Evolutionary conservation across 78 protist species (phyloP), one percentile per base, ranked within the genome.

Genomic region (Guillardia theta): DNA sequence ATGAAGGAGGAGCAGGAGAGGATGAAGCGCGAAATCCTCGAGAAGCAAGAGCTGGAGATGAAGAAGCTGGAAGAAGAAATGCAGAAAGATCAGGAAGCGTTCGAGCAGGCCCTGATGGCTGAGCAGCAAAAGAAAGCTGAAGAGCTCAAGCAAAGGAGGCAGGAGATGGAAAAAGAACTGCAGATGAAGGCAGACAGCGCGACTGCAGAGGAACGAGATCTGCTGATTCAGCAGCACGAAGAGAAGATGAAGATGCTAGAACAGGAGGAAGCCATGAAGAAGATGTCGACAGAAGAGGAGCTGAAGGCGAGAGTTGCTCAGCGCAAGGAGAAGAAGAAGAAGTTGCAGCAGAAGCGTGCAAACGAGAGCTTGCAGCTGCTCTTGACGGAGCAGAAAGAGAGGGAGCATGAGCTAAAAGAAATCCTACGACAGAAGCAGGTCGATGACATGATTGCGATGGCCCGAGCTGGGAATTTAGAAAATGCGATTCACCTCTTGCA

Each of bases 31-130:
- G 90, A 78, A 50, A 12, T 78, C 30, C 5, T 43, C 30, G 90
- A 37, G 9, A 37, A 78, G 48, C 90, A 78, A 50, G 39, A 36
- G 44, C 43, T 8, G 53, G 90, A 78, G 90, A 46, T 45, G 21
- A 37, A 43, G 90, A 46, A 50, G 90, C 45, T 78, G 48, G 90
- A 78, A 43, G 83, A 70, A 43, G 83, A 70, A 43, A 70, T 70
- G 83, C 36, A 22, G 9, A 36, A 43, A 12, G 83, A 70, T 43
- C 46, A 36, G 46, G 83, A 70, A 43, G 83, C 22, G 83, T 70
- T 70, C 36, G 83, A 12, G 83, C 46, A 70, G 83, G 36, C 4
- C 45, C n/a, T 70, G 83, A 24, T 15, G 45, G 36, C 36, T 24
- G 83, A 70, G 83, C 83, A 70, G 83, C 46, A 70, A 43, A 24